phyloP scores from a whole-genome alignment of 2,329 filamentous ascomycete genomes.

The Scytalidium lignicola region DNA sequence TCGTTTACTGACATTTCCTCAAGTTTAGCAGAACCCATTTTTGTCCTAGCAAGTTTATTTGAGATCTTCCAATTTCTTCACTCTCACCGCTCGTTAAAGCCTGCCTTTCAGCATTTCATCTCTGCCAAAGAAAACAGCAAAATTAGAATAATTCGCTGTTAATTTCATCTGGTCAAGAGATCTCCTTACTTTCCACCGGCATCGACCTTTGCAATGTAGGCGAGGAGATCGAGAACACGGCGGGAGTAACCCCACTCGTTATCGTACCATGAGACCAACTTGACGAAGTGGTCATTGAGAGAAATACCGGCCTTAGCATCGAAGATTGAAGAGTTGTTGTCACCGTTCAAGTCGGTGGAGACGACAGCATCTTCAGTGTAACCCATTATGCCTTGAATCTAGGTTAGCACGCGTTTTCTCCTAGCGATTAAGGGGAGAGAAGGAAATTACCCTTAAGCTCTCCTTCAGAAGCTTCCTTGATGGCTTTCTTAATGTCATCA shows the following conservation, averaged over 20 bases:
- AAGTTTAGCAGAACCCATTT: too few relatives aligned
- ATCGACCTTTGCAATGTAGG: conserved; percentile 69
- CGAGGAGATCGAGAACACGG: conserved; percentile 79
- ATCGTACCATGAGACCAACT: conserved; percentile 97
- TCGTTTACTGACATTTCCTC: too few relatives aligned
- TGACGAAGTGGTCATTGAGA: conserved; percentile 97
- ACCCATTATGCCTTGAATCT: conserved; percentile 65
- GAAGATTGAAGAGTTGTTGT: conserved; percentile 94
- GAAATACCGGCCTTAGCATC: conserved; percentile 99
- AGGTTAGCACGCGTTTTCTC: conserved; percentile 9
- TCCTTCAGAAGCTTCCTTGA: conserved; percentile 84
- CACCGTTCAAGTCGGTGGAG: conserved; percentile 89
- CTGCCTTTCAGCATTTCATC: conserved; percentile 26
- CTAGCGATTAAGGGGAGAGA: not conserved
- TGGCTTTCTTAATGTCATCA: conserved; percentile 85
- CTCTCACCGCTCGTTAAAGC: conserved; percentile 7
- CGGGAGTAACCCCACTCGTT: conserved; percentile 99
- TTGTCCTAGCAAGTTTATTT: too few relatives aligned
- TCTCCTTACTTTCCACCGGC: not conserved
- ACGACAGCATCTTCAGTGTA: conserved; percentile 98
- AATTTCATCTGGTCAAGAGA: not conserved
- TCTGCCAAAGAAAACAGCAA: conserved; percentile 10
- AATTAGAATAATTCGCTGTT: not conserved
- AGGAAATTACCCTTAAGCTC: conserved; percentile 71
- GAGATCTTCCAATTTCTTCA: too few relatives aligned